phyloP scores from a whole-genome alignment of 768 basidiomycete species.

The Suillus decipiens region DNA sequence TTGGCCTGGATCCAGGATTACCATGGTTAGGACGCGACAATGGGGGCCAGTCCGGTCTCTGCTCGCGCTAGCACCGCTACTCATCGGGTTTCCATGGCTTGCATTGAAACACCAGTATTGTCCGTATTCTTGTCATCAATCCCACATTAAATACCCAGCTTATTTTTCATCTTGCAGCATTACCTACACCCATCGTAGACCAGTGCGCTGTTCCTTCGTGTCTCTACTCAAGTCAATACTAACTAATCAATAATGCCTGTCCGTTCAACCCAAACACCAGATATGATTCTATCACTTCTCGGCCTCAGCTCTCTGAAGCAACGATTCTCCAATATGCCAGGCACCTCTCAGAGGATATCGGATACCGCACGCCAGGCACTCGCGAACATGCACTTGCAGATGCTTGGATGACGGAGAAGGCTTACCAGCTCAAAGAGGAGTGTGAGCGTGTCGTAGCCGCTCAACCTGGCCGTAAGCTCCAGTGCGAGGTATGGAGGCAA shows the following conservation, averaged over 20 bases:
- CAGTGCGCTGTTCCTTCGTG: constrained; percentile 39
- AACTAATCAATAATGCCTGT: background rate
- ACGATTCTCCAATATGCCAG: constrained; percentile 64
- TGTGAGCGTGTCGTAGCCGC: constrained; percentile 57
- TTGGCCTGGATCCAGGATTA: no score
- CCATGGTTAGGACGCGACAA: constrained; percentile 11
- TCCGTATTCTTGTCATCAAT: constrained; percentile 27
- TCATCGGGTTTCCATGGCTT: constrained; percentile 50
- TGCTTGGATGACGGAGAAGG: constrained; percentile 74
- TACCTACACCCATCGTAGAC: constrained; percentile 56
- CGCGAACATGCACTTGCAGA: constrained; percentile 86
- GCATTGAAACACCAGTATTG: constrained; percentile 52
- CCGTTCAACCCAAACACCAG: constrained; percentile 18
- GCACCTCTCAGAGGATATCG: constrained; percentile 81
- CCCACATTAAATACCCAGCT: background rate
- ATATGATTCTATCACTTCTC: constrained; percentile 51
- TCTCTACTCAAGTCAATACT: background rate
- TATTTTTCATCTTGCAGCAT: constrained; percentile 37
- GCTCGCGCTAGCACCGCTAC: constrained; percentile 52
- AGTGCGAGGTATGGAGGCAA: constrained; percentile 93
- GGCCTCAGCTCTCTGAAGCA: constrained; percentile 73
- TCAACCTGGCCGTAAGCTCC: constrained; percentile 54
- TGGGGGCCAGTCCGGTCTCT: constrained; percentile 67
- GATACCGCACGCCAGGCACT: constrained; percentile 90
- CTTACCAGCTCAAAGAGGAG: constrained; percentile 55